Percentiles rank a stretch among this genome's conserved stretches.
Evolutionary conservation across 257 asterid species (phyloP).

Genomic region (Petunia secreta): DNA sequence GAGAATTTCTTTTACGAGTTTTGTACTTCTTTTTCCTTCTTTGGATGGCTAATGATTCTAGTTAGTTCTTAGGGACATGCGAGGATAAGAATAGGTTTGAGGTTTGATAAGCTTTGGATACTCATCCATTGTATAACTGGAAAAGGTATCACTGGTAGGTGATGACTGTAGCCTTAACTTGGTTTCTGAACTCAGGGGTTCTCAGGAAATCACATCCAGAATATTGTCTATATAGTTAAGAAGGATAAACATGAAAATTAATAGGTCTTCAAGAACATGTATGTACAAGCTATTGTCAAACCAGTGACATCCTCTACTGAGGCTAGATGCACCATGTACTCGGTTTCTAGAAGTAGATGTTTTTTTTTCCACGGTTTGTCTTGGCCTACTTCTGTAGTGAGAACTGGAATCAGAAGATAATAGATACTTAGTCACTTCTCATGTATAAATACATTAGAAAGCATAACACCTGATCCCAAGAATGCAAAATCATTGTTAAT

Average conservation of each 20-base stretch:
- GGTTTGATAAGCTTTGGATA: not conserved
- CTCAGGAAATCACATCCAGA: not conserved
- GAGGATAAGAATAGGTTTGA: not conserved
- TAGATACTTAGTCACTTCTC: not conserved
- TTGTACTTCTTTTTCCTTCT: not conserved
- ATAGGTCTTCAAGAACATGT: not conserved
- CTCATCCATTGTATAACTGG: constrained; percentile 10
- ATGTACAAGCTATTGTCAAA: not conserved
- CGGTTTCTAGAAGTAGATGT: not conserved
- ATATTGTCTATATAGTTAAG: not conserved
- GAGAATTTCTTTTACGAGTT: not conserved
- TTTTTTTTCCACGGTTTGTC: not conserved
- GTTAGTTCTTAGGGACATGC: not conserved
- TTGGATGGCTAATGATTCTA: not conserved
- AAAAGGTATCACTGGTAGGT: not conserved
- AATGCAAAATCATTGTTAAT: constrained; percentile 10
- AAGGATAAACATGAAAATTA: not conserved
- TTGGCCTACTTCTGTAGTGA: not conserved
- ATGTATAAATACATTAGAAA: not conserved
- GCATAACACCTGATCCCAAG: not conserved
- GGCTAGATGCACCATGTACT: not conserved
- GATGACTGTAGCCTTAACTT: constrained; percentile 6
- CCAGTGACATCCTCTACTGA: constrained; percentile 8
- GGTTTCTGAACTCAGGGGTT: not conserved
- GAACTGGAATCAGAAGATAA: constrained; percentile 21